A percentile compares a stretch with the other conserved stretches of the same genome.
phyloP scores from a whole-genome alignment of 2,329 filamentous ascomycete genomes.

The Tolypocladium amazonense region DNA sequence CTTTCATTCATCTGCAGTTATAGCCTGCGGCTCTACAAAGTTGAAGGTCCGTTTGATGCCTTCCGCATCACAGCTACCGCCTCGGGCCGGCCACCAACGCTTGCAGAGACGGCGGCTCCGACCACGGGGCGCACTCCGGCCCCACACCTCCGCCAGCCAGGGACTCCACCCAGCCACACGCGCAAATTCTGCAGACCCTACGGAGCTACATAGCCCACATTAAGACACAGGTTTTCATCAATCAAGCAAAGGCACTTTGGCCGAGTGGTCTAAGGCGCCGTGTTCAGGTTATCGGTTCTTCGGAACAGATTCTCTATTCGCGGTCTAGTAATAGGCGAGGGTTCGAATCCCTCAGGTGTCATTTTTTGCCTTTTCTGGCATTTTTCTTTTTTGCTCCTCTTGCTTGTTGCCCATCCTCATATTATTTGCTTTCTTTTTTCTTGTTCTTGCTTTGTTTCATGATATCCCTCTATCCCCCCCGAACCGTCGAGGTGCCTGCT shows the following conservation, averaged over 20 bases:
- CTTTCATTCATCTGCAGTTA: no score
- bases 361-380: background rate
- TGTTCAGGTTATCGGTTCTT: constrained; percentile 7
- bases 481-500: no score
- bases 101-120: no score
- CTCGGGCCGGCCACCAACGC: no score
- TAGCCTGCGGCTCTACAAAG: no score
- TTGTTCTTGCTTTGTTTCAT: no score
- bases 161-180: background rate
- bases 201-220: background rate
- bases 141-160: background rate
- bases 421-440: background rate
- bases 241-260: constrained; percentile 12
- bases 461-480: no score
- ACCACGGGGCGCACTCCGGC: background rate
- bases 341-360: constrained; percentile 21
- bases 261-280: constrained; percentile 14
- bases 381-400: background rate
- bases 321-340: constrained; percentile 19
- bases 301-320: constrained; percentile 4
- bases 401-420: background rate
- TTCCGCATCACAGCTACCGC: no score
- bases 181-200: background rate
- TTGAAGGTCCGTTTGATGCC: no score
- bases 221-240: background rate